Evolutionary conservation across 805 yeast genomes (phyloP).

Genomic region (Danielia reshetovae): DNA sequence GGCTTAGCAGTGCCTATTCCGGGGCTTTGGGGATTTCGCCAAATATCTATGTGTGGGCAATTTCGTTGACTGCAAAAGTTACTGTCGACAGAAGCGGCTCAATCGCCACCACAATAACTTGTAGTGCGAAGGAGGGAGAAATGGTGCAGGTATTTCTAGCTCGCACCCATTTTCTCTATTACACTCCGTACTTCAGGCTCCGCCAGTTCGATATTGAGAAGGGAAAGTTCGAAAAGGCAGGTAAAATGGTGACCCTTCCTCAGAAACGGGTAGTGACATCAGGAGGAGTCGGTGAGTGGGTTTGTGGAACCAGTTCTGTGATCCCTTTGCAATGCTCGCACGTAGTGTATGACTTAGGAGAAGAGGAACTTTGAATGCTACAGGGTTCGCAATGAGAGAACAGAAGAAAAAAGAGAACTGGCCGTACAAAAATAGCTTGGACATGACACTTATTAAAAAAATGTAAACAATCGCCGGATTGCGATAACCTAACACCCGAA

Average conservation of each 20-base stretch:
- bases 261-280: slow-evolving; percentile 7
- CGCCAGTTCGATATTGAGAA: slow-evolving; percentile 3
- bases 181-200: slow-evolving; percentile 12
- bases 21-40: slow-evolving; percentile 7
- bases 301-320: slow-evolving; percentile 12
- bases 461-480: too few relatives aligned
- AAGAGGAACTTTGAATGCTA: too few relatives aligned
- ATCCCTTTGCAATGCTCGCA: slow-evolving; percentile 7
- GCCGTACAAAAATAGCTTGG: too few relatives aligned
- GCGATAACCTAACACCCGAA: too few relatives aligned
- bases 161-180: slow-evolving; percentile 10
- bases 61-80: slow-evolving; percentile 3
- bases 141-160: slow-evolving; percentile 14
- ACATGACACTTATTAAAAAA: too few relatives aligned
- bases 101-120: slow-evolving; percentile 5
- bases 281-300: slow-evolving; percentile 15
- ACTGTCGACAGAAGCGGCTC: slow-evolving; percentile 4
- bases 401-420: too few relatives aligned
- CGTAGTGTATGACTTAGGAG: background rate
- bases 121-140: slow-evolving; percentile 12
- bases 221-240: slow-evolving; percentile 1
- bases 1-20: slow-evolving; percentile 1
- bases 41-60: slow-evolving; percentile 1
- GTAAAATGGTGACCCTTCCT: background rate
- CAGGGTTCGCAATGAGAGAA: too few relatives aligned